phyloP scores from a whole-genome alignment of 768 basidiomycete species.

The Boletus eberwhitei region DNA sequence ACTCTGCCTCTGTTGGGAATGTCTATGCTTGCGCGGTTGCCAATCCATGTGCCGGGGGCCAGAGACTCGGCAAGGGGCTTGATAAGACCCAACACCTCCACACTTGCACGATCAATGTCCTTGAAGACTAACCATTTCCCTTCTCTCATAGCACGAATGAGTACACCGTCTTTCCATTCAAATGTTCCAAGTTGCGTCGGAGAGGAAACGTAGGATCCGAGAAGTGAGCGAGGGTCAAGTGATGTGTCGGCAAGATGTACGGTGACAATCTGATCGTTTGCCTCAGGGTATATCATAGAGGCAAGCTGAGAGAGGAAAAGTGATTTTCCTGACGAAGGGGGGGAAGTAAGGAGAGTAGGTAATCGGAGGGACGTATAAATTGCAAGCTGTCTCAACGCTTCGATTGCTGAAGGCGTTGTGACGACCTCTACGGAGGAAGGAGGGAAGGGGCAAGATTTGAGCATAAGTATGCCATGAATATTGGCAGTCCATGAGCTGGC shows the following conservation, averaged over 20 bases:
- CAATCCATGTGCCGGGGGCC: constrained; percentile 67
- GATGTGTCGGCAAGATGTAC: constrained; percentile 95
- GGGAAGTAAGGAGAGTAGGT: constrained; percentile 80
- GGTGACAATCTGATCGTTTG: constrained; percentile 68
- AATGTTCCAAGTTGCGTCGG: constrained; percentile 80
- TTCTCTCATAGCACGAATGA: constrained; percentile 84
- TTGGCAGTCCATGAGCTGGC: constrained; percentile 55
- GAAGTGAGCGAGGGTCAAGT: constrained; percentile 86
- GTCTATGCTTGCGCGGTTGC: constrained; percentile 62
- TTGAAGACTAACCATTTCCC: constrained; percentile 93
- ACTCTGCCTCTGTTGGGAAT: constrained; percentile 74
- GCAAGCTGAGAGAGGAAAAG: constrained; percentile 78
- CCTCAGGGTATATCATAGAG: constrained; percentile 53
- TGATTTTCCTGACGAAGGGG: constrained; percentile 87
- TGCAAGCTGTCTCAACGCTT: constrained; percentile 61
- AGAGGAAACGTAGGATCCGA: constrained; percentile 93
- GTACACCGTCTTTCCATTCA: constrained; percentile 93
- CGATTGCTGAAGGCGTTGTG: constrained; percentile 55
- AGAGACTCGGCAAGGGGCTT: constrained; percentile 81
- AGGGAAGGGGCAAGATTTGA: constrained; percentile 42
- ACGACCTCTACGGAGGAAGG: constrained; percentile 45
- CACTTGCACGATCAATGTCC: constrained; percentile 87
- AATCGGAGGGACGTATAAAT: constrained; percentile 61
- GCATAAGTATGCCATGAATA: constrained; percentile 64
- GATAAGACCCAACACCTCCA: constrained; percentile 84